A percentile compares a stretch with the other conserved stretches of the same genome.
Evolutionary conservation across 257 asterid species (phyloP).

Genomic region (Nemophila menziesii): DNA sequence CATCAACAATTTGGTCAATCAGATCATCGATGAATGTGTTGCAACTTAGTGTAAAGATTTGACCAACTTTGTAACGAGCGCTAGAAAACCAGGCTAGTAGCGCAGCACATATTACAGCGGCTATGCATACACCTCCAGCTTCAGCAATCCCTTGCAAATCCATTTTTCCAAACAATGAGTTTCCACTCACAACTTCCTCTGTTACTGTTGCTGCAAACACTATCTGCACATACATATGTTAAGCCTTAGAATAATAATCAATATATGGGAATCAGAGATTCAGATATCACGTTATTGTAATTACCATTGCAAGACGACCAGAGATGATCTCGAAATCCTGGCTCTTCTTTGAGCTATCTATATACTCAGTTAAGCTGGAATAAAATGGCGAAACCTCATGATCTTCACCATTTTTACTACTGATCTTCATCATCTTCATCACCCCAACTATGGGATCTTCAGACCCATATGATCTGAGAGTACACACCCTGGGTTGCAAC

Average conservation of each 20-base stretch:
- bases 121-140: conserved; percentile 49
- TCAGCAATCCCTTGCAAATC: conserved; percentile 62
- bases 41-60: conserved; percentile 49
- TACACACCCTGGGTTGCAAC: conserved; percentile 79
- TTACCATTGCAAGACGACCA: conserved; percentile 96
- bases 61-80: conserved; percentile 57
- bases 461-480: conserved; percentile 48
- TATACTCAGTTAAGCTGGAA: conserved; percentile 50
- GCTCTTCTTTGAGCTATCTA: conserved; percentile 61
- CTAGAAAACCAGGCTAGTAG: conserved; percentile 68
- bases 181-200: conserved; percentile 61
- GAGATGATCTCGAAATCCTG: conserved; percentile 79
- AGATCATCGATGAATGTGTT: conserved; percentile 65
- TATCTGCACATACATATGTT: conserved; percentile 21
- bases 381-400: conserved; percentile 54
- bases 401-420: conserved; percentile 16
- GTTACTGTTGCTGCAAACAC: conserved; percentile 75
- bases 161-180: conserved; percentile 57
- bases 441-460: conserved; percentile 30
- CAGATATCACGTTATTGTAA: too few species aligned
- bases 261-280: not conserved
- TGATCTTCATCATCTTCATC: conserved; percentile 18
- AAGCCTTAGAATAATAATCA: not conserved
- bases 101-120: conserved; percentile 63
- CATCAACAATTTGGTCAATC: conserved; percentile 66